Conservation (phyloP, 164 flowering plant genomes). For the grape (Vitis vinifera) region ASM3070453v1 NC_081818.1:11400001-11400500, state of each 20-base stretch:
- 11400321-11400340: too few species aligned
- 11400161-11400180: slow-evolving; percentile 33
- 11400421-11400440: too few species aligned
- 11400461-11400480: background rate
- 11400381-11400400: too few species aligned
- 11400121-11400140: slow-evolving; percentile 85
- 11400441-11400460: background rate
- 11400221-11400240: background rate
- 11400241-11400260: too few species aligned
- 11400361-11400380: too few species aligned
- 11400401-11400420: too few species aligned
- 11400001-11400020: slow-evolving; percentile 7
- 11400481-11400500: background rate
- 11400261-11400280: too few species aligned
- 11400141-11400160: slow-evolving; percentile 84
- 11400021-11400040: background rate
- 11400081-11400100: slow-evolving; percentile 58
- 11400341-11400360: too few species aligned
- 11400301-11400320: too few species aligned
- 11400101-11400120: slow-evolving; percentile 96
- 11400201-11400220: background rate
- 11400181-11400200: background rate
- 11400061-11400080: slow-evolving; percentile 81
- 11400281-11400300: too few species aligned
- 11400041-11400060: background rate